Percentiles rank a stretch among this genome's conserved stretches.
Evolutionary conservation across 2,329 filamentous ascomycete species (phyloP).

Genomic region (Fusarium piperis): DNA sequence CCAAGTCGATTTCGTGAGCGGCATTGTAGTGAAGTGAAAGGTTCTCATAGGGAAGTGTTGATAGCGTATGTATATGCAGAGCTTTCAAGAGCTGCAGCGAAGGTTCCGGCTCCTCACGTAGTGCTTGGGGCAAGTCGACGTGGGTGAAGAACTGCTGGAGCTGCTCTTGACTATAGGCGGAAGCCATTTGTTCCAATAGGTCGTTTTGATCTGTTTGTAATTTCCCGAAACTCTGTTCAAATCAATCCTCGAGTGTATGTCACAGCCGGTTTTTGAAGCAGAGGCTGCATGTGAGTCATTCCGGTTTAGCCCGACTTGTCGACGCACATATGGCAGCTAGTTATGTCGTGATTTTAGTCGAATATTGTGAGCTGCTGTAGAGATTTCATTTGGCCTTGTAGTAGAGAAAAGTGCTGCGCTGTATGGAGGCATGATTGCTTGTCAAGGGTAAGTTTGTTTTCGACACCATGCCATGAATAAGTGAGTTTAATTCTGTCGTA

Average conservation of each 20-base stretch:
- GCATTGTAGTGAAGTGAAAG: constrained; percentile 63
- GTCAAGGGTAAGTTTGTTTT: no score
- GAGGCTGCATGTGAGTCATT: constrained; percentile 4
- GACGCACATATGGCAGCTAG: neutral
- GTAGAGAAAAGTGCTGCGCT: neutral
- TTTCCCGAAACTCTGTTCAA: neutral
- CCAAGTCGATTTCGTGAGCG: constrained; percentile 52
- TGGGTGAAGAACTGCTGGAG: constrained; percentile 22
- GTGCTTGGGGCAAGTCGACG: constrained; percentile 11
- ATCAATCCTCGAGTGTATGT: neutral
- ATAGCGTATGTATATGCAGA: constrained; percentile 34
- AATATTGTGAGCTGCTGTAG: neutral
- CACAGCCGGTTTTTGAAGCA: neutral
- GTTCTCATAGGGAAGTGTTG: constrained; percentile 64
- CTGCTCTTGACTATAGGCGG: constrained; percentile 26
- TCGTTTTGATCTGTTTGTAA: neutral
- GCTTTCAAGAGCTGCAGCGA: constrained; percentile 26
- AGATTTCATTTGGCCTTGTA: neutral
- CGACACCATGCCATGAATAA: no score
- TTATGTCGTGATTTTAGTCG: constrained; percentile 19
- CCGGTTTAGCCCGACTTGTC: neutral
- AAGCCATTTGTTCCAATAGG: constrained; percentile 6
- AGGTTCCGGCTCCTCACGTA: constrained; percentile 9
- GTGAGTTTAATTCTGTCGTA: no score
- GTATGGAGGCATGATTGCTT: no score